Base-by-base conservation (phyloP, 129 eudicot species). In the Lonicera japonica region DNA sequence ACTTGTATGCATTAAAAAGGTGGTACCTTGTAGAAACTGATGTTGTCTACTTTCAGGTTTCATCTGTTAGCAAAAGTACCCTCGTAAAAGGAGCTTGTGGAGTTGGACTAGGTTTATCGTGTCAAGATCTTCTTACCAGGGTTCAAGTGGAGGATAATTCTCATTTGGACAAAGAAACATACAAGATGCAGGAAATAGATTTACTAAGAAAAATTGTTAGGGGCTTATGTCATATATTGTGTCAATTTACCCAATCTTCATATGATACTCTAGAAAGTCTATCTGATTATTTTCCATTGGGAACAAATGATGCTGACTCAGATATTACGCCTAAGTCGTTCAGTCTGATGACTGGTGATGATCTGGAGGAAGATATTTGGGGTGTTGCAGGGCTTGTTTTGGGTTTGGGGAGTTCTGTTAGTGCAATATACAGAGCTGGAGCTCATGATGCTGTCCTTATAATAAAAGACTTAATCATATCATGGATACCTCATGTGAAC, bases 21-120 rank as follows among this genome's bases (percentile, higher is more conserved):
- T 2, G 50, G 50, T 43, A 14, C 50, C 50, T 43, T 43, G 13
- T 43, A 8, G 14, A 25, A 34, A 17, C 21, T 72, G 36, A 21
- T 25, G 23, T 21, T 45, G 23, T 64, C 36, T 53, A 9, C 56
- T 73, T 64, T 52, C 64, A 94, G 99, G 96, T 85, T 74, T 95
- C 95, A 68, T 70, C 79, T 63, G 46, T 41, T 11, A 88, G 92
- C 79, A 88, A 78, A 82, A 88, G 94, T 81, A 88, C 79, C 61
- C 83, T 94, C 48, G 96, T 94, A 54, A 94, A 83, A 85, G 99
- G 99, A 60, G 96, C 92, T 69, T 94, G 99, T 83, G 96, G 87
- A 60, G 79, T 86, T 72, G 99, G 87, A 61, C 75, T 94, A 75
- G 99, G 99, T 23, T 85, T 82, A 68, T 80, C 95, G 50, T 88